Evolutionary conservation across 208 protist genomes (phyloP).

Genomic region (Strigomonas galati): DNA sequence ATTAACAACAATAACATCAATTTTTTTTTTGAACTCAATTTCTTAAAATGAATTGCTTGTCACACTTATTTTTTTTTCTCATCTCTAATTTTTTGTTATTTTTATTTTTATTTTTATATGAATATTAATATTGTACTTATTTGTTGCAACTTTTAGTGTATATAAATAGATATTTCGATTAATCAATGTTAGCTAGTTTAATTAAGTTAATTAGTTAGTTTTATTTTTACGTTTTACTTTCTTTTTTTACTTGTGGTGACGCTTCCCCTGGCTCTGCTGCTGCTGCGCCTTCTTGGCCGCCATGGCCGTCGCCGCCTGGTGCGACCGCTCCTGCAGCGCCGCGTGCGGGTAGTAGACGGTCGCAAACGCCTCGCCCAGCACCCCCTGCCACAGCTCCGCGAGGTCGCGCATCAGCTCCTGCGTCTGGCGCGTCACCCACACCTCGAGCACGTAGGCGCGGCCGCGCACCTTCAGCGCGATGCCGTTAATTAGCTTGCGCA

Average conservation of each 20-base stretch:
- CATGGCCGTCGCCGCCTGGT: conserved; percentile 30
- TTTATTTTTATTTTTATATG: not conserved
- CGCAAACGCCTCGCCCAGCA: conserved; percentile 54
- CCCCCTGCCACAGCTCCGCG: conserved; percentile 45
- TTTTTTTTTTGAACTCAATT: conserved; percentile 3
- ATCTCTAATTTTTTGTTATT: conserved; percentile 7
- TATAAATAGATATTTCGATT: not conserved
- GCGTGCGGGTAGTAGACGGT: conserved; percentile 56
- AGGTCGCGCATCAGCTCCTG: conserved; percentile 61
- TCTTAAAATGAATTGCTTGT: not conserved
- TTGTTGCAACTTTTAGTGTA: not conserved
- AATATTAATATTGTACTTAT: conserved; percentile 2
- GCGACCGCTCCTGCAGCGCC: conserved; percentile 56
- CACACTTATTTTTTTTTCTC: conserved; percentile 5
- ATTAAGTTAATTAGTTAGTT: too few species aligned
- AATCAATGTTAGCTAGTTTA: too few species aligned
- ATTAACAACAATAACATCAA: not conserved
- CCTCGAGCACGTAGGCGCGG: conserved; percentile 63
- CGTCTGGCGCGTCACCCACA: conserved; percentile 78
- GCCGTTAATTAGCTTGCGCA: conserved; percentile 75
- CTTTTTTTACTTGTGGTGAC: not conserved
- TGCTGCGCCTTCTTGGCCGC: conserved; percentile 52
- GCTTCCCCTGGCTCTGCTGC: conserved; percentile 21
- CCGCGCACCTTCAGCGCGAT: conserved; percentile 79
- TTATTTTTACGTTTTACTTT: too few species aligned